Base-by-base conservation (phyloP, 306 rosid genomes). In the Acmispon strigosus region DNA sequence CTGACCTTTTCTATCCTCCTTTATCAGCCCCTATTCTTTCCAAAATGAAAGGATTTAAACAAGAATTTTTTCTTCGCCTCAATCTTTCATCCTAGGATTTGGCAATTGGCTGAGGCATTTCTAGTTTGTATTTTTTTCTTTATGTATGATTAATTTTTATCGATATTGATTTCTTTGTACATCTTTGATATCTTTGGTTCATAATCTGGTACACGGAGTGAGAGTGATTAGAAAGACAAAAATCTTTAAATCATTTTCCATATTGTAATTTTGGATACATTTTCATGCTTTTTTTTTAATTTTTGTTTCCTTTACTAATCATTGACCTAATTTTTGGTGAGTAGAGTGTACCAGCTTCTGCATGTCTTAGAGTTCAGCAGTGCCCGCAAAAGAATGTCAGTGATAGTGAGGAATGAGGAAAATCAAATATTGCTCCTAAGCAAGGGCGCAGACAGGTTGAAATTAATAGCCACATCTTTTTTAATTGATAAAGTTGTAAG, bases 361-460 rank as follows among this genome's bases (percentile, higher is more conserved):
- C 89, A 88, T 13, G 81, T 90, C 84, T 74, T 92, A 43, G 96
- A 89, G 84, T 92, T 92, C 84, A 89, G 88, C 71, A 92, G 96
- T 75, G 76, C 89, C 44, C 96, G 98, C 81, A 92, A 89, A 82
- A 78, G 98, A 82, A 92, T 92, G 98, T 92, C 98, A 12, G 98
- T 92, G 79, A 88, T 92, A 61, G 89, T 92, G 36, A 88, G 88
- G 84, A 81, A 76, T 72, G 81, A 53, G 32, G 92, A 92, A 72
- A 77, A 82, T 65, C 84, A 80, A 53, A 57, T 86, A 15, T 75
- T 92, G 66, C 96, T 89, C 78, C 81, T 92, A 66, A 80, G 90
- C 91, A 92, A 92, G 85, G 98, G 98, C 65, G 98, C 96, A 14
- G 98, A 92, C 88, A 92, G 96, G 98, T 92, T 83, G 81, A 78